A percentile compares a stretch with the other conserved stretches of the same genome.
These are phyloP conservation scores for Hemerocallis citrina DNA, from an alignment of 106 monocot species.

Conservation along the genomic window DNA sequence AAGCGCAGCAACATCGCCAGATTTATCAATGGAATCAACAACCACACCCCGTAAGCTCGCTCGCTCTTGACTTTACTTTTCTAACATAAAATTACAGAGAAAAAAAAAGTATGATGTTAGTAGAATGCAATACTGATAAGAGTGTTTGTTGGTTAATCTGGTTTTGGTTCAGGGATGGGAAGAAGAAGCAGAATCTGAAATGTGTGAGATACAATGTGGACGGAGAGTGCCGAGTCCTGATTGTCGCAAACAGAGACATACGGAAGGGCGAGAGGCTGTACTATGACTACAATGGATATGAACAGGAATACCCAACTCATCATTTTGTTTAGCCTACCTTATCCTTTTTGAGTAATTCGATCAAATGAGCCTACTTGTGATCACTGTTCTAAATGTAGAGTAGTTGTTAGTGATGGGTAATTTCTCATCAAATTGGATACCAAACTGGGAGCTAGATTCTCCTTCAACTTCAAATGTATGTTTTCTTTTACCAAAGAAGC, in stretches of 20 bases:
- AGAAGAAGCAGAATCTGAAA: slow-evolving; percentile 97
- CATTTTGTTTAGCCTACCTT: slow-evolving; percentile 99
- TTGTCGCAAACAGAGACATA: slow-evolving; percentile 79
- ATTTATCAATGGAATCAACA: slow-evolving; percentile 94
- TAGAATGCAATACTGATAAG: neutral
- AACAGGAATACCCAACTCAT: slow-evolving; percentile 92
- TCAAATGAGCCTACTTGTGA: too few relatives aligned
- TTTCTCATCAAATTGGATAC: too few relatives aligned
- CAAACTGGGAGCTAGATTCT: too few relatives aligned
- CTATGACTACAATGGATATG: slow-evolving; percentile 91
- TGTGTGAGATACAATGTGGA: slow-evolving; percentile 82
- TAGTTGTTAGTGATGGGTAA: too few relatives aligned
- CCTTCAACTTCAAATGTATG: too few relatives aligned
- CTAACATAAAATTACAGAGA: neutral
- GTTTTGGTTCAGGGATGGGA: slow-evolving; percentile 59
- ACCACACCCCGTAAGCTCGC: slow-evolving; percentile 47
- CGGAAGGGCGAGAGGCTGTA: slow-evolving; percentile 83
- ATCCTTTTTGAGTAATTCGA: too few relatives aligned
- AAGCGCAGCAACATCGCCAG: slow-evolving; percentile 81
- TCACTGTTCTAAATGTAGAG: too few relatives aligned
- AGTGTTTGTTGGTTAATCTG: neutral
- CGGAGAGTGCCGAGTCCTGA: slow-evolving; percentile 70
- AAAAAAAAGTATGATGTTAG: neutral
- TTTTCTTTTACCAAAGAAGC: too few relatives aligned
- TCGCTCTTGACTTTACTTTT: neutral